These are phyloP conservation scores for Aquilaria yunnanensis DNA, from an alignment of 345 rosid species.

Conservation along the genomic window DNA sequence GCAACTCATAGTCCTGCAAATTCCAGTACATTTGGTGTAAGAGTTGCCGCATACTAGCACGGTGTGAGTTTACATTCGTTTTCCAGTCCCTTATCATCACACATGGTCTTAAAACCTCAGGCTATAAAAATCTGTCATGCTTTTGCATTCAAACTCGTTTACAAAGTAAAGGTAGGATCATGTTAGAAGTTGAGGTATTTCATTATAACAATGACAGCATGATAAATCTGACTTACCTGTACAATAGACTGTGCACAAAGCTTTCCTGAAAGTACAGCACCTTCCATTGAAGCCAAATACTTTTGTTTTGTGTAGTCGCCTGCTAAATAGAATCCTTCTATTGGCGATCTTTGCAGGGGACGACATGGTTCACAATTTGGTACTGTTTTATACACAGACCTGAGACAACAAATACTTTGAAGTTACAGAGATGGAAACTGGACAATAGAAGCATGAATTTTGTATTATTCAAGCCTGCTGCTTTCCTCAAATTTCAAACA, in stretches of 20 bases:
- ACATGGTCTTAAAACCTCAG: too few relatives aligned
- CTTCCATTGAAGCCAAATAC: conserved; percentile 98
- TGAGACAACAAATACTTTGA: conserved; percentile 23
- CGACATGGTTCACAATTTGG: conserved; percentile 93
- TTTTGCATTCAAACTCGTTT: too few relatives aligned
- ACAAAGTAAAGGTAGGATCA: too few relatives aligned
- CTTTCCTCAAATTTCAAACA: too few relatives aligned
- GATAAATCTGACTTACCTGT: conserved; percentile 38
- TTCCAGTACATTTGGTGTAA: conserved; percentile 2
- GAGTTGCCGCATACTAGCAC: not conserved
- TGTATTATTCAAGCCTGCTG: too few relatives aligned
- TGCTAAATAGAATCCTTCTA: conserved; percentile 82
- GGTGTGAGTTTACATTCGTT: not conserved
- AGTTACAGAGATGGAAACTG: not conserved
- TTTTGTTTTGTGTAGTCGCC: conserved; percentile 97
- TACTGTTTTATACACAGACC: conserved; percentile 89
- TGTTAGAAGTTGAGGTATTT: not conserved
- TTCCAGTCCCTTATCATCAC: too few relatives aligned
- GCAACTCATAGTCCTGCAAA: conserved; percentile 56
- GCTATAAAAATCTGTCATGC: too few relatives aligned
- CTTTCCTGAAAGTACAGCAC: conserved; percentile 94
- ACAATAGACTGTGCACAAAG: conserved; percentile 76
- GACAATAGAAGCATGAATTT: too few relatives aligned
- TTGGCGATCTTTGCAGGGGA: conserved; percentile 84
- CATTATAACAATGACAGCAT: not conserved